These are phyloP conservation scores for Phytophthora sojae DNA, from an alignment of 352 stramenopile species.

Conservation along the genomic window DNA sequence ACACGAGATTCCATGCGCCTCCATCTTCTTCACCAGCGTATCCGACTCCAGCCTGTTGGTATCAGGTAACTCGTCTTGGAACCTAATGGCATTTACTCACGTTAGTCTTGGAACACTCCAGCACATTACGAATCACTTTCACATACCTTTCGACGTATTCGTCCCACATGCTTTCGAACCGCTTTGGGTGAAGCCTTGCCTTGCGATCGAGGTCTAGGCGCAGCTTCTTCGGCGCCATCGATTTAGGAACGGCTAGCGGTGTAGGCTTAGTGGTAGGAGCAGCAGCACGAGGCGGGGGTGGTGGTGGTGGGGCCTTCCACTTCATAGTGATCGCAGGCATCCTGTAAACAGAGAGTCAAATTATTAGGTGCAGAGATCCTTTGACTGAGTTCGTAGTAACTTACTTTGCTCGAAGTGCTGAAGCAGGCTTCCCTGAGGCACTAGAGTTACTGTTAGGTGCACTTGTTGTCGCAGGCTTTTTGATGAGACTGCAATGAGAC, in stretches of 20 bases:
- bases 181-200: slow-evolving; percentile 61
- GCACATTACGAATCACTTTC: neutral
- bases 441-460: neutral
- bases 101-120: neutral
- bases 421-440: slow-evolving; percentile 2
- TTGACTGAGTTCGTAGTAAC: neutral
- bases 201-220: slow-evolving; percentile 51
- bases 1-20: slow-evolving; percentile 56
- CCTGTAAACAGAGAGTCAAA: slow-evolving; percentile 22
- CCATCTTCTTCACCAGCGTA: slow-evolving; percentile 52
- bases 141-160: slow-evolving; percentile 72
- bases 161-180: slow-evolving; percentile 83
- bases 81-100: slow-evolving; percentile 23
- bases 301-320: slow-evolving; percentile 49
- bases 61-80: slow-evolving; percentile 35
- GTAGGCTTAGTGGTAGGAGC: slow-evolving; percentile 12
- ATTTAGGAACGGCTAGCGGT: slow-evolving; percentile 23
- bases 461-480: slow-evolving; percentile 14
- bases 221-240: slow-evolving; percentile 11
- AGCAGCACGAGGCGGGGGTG: slow-evolving; percentile 5
- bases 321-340: slow-evolving; percentile 78
- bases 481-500: slow-evolving; percentile 17
- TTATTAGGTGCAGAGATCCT: neutral
- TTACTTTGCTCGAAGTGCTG: slow-evolving; percentile 27
- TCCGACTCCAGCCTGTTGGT: slow-evolving; percentile 29